Conservation (phyloP, 2,329 filamentous ascomycete genomes). For the Epichloe glyceriae region DNA sequence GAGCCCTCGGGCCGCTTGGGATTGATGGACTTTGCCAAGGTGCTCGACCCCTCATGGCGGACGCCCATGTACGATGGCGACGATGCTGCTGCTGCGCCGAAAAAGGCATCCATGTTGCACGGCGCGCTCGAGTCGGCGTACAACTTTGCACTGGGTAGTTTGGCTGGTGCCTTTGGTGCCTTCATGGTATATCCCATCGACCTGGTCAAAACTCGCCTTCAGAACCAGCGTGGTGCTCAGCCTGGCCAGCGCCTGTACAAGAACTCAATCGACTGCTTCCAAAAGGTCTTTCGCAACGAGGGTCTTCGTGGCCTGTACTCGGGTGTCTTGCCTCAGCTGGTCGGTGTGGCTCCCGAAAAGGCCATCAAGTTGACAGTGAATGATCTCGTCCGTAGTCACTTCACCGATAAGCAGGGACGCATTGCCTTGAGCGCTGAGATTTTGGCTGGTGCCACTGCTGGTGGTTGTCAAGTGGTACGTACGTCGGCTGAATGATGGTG, state of each 20-base stretch:
- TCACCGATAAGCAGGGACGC: constrained; percentile 62
- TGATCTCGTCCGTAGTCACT: constrained; percentile 68
- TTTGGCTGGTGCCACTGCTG: constrained; percentile 76
- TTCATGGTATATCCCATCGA: constrained; percentile 99
- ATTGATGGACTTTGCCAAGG: constrained; percentile 79
- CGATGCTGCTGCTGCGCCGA: constrained; percentile 23
- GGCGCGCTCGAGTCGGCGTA: constrained; percentile 58
- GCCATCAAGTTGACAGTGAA: constrained; percentile 99
- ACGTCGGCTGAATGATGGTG: constrained; percentile 27
- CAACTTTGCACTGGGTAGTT: constrained; percentile 77
- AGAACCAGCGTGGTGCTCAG: constrained; percentile 78
- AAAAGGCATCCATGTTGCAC: constrained; percentile 35
- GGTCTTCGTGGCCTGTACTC: constrained; percentile 84
- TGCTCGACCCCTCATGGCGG: constrained; percentile 87
- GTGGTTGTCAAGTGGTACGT: constrained; percentile 93
- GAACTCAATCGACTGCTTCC: constrained; percentile 91
- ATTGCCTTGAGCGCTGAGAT: constrained; percentile 65
- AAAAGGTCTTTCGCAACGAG: constrained; percentile 87
- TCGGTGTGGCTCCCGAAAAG: constrained; percentile 98
- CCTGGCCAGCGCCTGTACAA: constrained; percentile 87
- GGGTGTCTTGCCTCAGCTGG: constrained; percentile 84
- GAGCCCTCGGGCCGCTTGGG: constrained; percentile 76
- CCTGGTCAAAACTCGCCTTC: constrained; percentile 94
- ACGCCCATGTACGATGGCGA: constrained; percentile 40
- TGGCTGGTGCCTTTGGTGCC: constrained; percentile 92